Percentiles rank a stretch among this genome's conserved stretches.
Conservation (phyloP, 306 rosid species). For the Cucumis hystrix region DNA sequence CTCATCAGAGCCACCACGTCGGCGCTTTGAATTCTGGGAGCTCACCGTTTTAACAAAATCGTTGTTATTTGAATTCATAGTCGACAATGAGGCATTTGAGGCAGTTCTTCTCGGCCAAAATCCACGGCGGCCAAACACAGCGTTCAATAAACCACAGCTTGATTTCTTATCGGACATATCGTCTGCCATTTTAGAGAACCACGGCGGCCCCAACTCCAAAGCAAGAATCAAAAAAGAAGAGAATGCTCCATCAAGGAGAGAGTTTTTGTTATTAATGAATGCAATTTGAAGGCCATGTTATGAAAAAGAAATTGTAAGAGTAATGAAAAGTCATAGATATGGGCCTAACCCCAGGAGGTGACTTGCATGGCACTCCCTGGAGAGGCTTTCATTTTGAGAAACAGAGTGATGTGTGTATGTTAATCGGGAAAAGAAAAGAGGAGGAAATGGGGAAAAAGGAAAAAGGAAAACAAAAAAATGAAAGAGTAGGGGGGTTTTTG, state of each 20-base stretch:
- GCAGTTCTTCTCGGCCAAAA: conserved; percentile 24
- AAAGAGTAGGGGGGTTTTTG: background rate
- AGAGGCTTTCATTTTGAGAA: background rate
- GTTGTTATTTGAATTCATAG: background rate
- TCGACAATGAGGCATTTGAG: conserved; percentile 20
- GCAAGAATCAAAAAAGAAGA: background rate
- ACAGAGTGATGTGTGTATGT: background rate
- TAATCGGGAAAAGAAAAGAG: background rate
- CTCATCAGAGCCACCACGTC: conserved; percentile 21
- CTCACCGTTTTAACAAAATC: conserved; percentile 20
- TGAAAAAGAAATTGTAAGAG: background rate
- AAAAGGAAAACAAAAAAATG: background rate
- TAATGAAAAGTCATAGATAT: background rate
- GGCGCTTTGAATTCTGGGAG: conserved; percentile 28
- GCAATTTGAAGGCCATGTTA: background rate
- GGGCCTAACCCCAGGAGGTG: conserved; percentile 2
- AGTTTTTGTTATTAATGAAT: no score
- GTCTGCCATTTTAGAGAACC: conserved; percentile 34
- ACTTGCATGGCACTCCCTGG: background rate
- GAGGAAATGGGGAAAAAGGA: background rate
- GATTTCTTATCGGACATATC: conserved; percentile 39
- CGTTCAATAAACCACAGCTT: conserved; percentile 54
- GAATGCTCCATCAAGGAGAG: background rate
- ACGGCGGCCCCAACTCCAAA: background rate
- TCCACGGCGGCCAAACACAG: conserved; percentile 41